Conservation (phyloP, 2,329 filamentous ascomycete species). For the Colletotrichum cordylinicola region DNA sequence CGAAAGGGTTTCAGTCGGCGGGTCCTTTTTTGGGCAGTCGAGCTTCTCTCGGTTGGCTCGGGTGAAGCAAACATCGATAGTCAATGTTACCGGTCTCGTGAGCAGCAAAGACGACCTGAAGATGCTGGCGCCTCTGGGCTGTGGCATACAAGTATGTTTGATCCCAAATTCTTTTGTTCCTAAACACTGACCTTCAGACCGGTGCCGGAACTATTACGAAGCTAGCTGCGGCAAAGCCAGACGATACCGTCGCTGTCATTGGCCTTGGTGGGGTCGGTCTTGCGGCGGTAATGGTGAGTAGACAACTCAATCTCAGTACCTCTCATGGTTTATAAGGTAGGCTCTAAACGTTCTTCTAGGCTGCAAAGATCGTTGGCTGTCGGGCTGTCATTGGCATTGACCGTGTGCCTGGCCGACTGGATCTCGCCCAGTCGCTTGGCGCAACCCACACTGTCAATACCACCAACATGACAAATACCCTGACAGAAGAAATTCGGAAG, state of each 20-base stretch:
- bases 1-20: background rate
- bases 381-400: background rate
- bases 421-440: background rate
- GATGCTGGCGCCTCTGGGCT: background rate
- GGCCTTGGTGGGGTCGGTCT: background rate
- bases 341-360: background rate
- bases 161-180: accelerated
- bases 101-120: background rate
- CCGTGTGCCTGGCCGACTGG: background rate
- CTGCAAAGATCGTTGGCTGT: background rate
- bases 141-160: background rate
- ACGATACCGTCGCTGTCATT: background rate
- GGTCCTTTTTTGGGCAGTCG: background rate
- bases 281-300: background rate
- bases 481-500: background rate
- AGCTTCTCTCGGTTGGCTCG: background rate
- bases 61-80: background rate
- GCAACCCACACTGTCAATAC: background rate
- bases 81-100: background rate
- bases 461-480: background rate
- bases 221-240: background rate
- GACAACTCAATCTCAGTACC: accelerated
- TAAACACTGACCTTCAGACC: background rate
- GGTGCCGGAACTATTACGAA: background rate
- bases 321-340: accelerated